Percentiles rank a stretch among this genome's conserved stretches.
Evolutionary conservation across 1,284 basidiomycete genomes (phyloP).

Genomic region (Ganoderma multipileum): DNA sequence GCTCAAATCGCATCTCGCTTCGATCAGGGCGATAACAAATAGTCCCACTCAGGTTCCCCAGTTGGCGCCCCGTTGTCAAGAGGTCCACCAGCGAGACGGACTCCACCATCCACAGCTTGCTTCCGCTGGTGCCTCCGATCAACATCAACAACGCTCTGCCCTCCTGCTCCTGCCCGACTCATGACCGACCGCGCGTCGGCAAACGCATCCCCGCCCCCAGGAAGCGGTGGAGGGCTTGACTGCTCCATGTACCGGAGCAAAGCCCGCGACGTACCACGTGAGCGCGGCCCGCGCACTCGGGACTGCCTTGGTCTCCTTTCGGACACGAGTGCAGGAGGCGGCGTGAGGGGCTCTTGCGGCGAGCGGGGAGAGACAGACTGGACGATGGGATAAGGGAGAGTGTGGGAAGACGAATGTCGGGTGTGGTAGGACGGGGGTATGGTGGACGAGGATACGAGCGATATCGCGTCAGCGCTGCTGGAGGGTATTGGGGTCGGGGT

Average conservation of each 20-base stretch:
- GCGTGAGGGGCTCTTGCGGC: background rate
- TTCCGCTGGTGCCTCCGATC: background rate
- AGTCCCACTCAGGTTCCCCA: background rate
- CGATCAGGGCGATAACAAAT: background rate
- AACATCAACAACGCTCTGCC: background rate
- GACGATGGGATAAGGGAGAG: background rate
- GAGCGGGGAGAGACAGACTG: background rate
- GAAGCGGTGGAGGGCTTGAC: background rate
- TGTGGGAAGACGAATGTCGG: background rate
- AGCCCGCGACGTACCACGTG: background rate
- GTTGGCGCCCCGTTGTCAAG: background rate
- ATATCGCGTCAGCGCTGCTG: background rate
- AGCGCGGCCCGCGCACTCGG: background rate
- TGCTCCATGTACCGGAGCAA: background rate
- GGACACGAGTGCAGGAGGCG: background rate
- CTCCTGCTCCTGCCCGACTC: no score
- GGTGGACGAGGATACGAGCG: background rate
- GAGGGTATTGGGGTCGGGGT: background rate
- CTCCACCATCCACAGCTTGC: background rate
- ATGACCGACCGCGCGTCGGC: background rate
- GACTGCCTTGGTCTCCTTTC: background rate
- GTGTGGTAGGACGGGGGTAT: background rate
- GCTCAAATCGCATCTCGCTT: background rate
- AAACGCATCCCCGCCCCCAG: background rate
- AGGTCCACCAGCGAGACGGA: background rate